Conservation (phyloP, 768 basidiomycete genomes). For the Hypholoma sublateritium region DNA sequence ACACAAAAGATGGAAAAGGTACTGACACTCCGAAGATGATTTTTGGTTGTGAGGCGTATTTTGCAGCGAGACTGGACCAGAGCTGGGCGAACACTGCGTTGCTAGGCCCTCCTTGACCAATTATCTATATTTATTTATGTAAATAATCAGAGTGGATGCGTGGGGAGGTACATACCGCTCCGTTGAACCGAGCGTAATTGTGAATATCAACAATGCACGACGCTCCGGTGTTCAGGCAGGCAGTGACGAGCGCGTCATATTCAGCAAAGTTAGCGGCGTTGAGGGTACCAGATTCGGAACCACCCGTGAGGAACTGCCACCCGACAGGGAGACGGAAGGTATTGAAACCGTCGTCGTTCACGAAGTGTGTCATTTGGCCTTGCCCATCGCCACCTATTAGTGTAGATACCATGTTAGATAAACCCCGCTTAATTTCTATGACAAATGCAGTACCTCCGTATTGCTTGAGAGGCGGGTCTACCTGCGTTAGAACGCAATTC, state of each 20-base stretch:
- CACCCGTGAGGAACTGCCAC: conserved; percentile 53
- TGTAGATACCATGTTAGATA: not conserved
- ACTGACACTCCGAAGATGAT: conserved; percentile 52
- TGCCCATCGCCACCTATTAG: conserved; percentile 37
- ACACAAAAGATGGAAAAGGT: not conserved
- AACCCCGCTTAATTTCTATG: not conserved
- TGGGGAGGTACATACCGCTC: conserved; percentile 27
- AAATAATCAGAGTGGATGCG: not conserved
- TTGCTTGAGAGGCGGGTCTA: not conserved
- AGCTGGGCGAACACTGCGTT: conserved; percentile 52
- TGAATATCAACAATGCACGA: conserved; percentile 58
- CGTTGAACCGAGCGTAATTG: conserved; percentile 60
- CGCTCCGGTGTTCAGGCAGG: conserved; percentile 48
- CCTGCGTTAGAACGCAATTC: not conserved
- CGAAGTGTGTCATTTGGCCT: conserved; percentile 66
- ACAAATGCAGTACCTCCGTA: not conserved
- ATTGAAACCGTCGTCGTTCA: conserved; percentile 52
- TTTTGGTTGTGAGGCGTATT: conserved; percentile 41
- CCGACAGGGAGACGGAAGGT: conserved; percentile 59
- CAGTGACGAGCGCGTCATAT: conserved; percentile 54
- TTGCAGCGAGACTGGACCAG: conserved; percentile 53
- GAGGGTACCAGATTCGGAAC: conserved; percentile 38
- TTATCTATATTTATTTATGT: conserved; percentile 34
- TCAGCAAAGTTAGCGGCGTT: conserved; percentile 42
- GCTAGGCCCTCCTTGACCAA: conserved; percentile 63